Evolutionary conservation across 768 basidiomycete species (phyloP), one percentile per base, ranked within the genome.

Genomic region (Gyrodon lividus): DNA sequence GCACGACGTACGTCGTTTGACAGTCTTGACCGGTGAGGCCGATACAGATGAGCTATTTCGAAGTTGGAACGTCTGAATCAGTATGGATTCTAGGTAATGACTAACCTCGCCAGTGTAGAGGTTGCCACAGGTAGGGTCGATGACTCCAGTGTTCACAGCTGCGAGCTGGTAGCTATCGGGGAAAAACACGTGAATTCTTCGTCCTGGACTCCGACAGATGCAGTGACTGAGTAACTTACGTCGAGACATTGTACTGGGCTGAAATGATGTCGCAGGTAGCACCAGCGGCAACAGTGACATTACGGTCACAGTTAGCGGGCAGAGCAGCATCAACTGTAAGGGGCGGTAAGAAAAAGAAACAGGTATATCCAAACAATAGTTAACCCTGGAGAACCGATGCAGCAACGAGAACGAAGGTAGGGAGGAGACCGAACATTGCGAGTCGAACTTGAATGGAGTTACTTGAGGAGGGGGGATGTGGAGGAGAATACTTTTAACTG

Each of bases 261-360:
- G 83, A 87, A 66, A 90, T 89, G 49, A 54, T 60, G 67, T 89
- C n/a, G 64, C 88, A 90, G 51, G 76, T 79, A 61, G 88, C 83
- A 30, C 80, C 81, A 6, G 62, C 59, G 52, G 69, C 59, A 47
- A 89, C 76, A 46, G 79, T 84, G 63, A 83, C 83, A 17, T 64
- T 75, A 56, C 88, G 81, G n/a, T 77, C 71, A 64, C 88, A 89
- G 39, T 69, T 60, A 45, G 62, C 54, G 31, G 76, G 76, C 50
- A 72, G 55, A 8, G 52, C 8, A 5, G 71, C 72, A 22, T 76
- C 81, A 61, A 84, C 84, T 26, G 54, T 64, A 61, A 82, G 6
- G 19, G 8, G 20, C 20, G 31, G 5, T 51, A 14, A 52, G 34
- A 50, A 26, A 47, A 41, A 44, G 12, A 8, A 14, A 35, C n/a